Percentiles rank a stretch among this genome's conserved stretches.
These are phyloP conservation scores for Helichrysum umbraculigerum DNA, from an alignment of 129 eudicot genomes.

Conservation along the genomic window DNA sequence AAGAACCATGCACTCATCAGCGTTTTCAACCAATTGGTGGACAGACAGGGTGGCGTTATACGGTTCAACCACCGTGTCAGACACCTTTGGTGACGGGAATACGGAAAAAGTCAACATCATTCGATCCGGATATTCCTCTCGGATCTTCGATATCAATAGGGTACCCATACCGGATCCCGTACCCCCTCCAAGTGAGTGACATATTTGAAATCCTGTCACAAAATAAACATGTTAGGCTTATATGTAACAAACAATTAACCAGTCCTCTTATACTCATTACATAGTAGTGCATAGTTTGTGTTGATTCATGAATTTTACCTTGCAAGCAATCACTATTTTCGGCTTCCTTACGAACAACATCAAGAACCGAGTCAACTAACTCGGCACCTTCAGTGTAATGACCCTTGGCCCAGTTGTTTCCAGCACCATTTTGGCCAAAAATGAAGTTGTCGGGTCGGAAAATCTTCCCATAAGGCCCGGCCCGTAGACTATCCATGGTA, in stretches of 20 bases:
- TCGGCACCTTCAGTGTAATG: slow-evolving; percentile 93
- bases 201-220: slow-evolving; percentile 68
- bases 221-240: neutral
- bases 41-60: slow-evolving; percentile 88
- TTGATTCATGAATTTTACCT: slow-evolving; percentile 36
- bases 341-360: slow-evolving; percentile 87
- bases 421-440: slow-evolving; percentile 83
- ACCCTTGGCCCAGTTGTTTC: slow-evolving; percentile 83
- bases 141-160: slow-evolving; percentile 67
- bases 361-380: slow-evolving; percentile 70
- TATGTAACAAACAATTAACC: neutral
- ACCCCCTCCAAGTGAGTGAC: slow-evolving; percentile 88
- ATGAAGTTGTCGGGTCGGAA: slow-evolving; percentile 85
- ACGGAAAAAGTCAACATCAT: slow-evolving; percentile 91
- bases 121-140: slow-evolving; percentile 84
- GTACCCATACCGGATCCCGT: slow-evolving; percentile 94
- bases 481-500: slow-evolving; percentile 70
- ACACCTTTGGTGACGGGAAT: slow-evolving; percentile 79
- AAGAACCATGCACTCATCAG: slow-evolving; percentile 86
- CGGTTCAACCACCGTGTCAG: slow-evolving; percentile 89
- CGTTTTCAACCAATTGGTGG: slow-evolving; percentile 79
- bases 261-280: neutral
- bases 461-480: slow-evolving; percentile 75
- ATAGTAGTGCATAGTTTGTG: neutral
- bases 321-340: slow-evolving; percentile 83